Base-by-base conservation (phyloP, 2,329 filamentous ascomycete species). In the Fusarium duplospermum region DNA sequence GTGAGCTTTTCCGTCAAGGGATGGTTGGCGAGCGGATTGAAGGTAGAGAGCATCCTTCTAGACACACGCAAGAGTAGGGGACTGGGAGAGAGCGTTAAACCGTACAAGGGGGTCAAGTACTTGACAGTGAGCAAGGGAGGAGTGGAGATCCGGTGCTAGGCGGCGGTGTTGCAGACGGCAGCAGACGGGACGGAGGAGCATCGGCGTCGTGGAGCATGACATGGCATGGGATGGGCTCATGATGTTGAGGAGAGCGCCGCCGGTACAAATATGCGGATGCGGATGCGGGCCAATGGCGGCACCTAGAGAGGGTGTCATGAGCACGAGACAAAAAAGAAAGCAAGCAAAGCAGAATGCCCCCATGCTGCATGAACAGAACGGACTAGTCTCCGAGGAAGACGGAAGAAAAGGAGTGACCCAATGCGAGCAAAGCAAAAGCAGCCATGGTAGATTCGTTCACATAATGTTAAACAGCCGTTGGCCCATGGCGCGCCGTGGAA, bases 21-120 rank as follows among this genome's bases (percentile, higher is more conserved):
- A 6, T 93, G 91, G 90, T 79, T 93, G 76, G 87, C 91, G 18
- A 93, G 91, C 77, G 91, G 91, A 5, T 85, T 93, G 58, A 92
- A 88, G 80, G 87, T 93, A 33, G 91, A 93, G 75, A 91, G 90
- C 82, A 89, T 95, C 79, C 80, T 91, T 79, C 82, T 94, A 76
- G 87, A 95, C 80, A 86, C 90, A n/a, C 92, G 93, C 81, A 95
- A 92, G 84, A 97, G 94, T 82, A 90, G 92, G 66, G 96, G 96
- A 0, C 79, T 99, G 54, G 94, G 94, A 0, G 94, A 97, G 75
- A 91, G 93, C 3, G 91, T 98, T 42, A 97, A 95, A 84, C 96
- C 96, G 27, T 98, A 98, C 84, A 99, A 98, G 84, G 96, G 96
- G 2, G 96, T 99, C 75, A 99, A 99, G 84, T 99, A 99, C 83